Conservation (phyloP, 2,329 filamentous ascomycete species). For the Diplodia scrobiculata region DNA sequence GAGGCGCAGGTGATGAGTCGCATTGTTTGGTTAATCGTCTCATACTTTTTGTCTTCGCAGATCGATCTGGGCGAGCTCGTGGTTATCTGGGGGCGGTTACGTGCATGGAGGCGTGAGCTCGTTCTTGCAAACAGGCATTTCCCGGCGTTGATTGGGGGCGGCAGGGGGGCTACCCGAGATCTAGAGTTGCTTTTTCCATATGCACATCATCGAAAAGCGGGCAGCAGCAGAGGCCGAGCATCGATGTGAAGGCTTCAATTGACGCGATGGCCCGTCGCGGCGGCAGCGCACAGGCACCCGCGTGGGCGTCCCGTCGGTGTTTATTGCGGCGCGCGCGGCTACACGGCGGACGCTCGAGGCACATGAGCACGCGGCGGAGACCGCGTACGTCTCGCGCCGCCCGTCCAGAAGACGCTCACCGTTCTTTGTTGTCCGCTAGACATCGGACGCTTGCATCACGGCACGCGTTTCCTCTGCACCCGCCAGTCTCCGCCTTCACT, state of each 20-base stretch:
- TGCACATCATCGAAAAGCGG: slow-evolving; percentile 13
- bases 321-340: slow-evolving; percentile 20
- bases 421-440: slow-evolving; percentile 14
- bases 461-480: not conserved
- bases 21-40: not conserved
- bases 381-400: slow-evolving; percentile 19
- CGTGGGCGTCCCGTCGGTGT: slow-evolving; percentile 3
- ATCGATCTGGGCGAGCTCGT: slow-evolving; percentile 23
- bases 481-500: not conserved
- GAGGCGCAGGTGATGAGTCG: slow-evolving; percentile 25
- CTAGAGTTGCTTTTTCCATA: slow-evolving; percentile 20
- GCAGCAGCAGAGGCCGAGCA: not conserved
- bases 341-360: slow-evolving; percentile 1
- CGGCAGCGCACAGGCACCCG: slow-evolving; percentile 3
- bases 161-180: slow-evolving; percentile 21
- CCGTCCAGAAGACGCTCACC: slow-evolving; percentile 7
- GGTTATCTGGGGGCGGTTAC: slow-evolving; percentile 25
- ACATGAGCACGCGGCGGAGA: slow-evolving; percentile 18
- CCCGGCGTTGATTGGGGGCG: slow-evolving; percentile 26
- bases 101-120: slow-evolving; percentile 26
- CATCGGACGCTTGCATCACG: slow-evolving; percentile 23
- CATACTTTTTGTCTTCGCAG: slow-evolving; percentile 14
- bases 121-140: slow-evolving; percentile 28
- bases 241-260: slow-evolving; percentile 8
- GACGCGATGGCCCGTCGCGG: not conserved